Evolutionary conservation across 2,329 filamentous ascomycete genomes (phyloP).

Genomic region (Fusarium domesticum): DNA sequence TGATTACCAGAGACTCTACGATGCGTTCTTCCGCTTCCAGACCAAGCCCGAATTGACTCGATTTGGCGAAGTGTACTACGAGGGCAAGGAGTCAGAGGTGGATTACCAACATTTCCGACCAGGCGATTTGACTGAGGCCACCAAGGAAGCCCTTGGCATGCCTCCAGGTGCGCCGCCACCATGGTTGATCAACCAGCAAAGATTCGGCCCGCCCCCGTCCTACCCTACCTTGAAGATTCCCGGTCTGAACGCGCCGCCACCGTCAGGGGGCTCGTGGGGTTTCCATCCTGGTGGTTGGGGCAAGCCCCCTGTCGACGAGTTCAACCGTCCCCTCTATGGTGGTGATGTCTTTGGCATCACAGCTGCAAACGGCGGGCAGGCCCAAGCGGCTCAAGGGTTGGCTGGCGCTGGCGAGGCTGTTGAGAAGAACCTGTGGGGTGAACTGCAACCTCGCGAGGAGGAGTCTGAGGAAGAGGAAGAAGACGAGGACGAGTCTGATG

Average conservation of each 20-base stretch:
- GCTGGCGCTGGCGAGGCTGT: constrained; percentile 66
- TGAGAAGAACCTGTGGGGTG: constrained; percentile 88
- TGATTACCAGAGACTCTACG: constrained; percentile 96
- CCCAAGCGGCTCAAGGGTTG: constrained; percentile 37
- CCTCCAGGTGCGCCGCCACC: constrained; percentile 88
- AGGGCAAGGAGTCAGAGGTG: constrained; percentile 97
- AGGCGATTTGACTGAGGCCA: constrained; percentile 82
- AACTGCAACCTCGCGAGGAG: constrained; percentile 74
- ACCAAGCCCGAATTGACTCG: constrained; percentile 91
- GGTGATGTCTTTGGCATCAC: constrained; percentile 89
- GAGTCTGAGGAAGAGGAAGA: constrained; percentile 74
- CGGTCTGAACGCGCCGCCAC: constrained; percentile 89
- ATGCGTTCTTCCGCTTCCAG: constrained; percentile 97
- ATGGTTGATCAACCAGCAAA: constrained; percentile 96
- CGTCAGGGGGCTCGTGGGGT: constrained; percentile 86
- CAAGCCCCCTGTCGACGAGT: constrained; percentile 91
- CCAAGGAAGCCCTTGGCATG: constrained; percentile 92
- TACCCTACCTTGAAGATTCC: constrained; percentile 95
- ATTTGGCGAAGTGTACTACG: constrained; percentile 99
- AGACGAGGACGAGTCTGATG: constrained; percentile 68
- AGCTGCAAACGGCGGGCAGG: constrained; percentile 38
- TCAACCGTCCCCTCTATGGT: constrained; percentile 85
- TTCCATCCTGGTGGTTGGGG: constrained; percentile 95
- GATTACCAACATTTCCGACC: constrained; percentile 87
- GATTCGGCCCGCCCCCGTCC: constrained; percentile 86